phyloP scores from a whole-genome alignment of 2,329 filamentous ascomycete species.

The Neonectria punicea region DNA sequence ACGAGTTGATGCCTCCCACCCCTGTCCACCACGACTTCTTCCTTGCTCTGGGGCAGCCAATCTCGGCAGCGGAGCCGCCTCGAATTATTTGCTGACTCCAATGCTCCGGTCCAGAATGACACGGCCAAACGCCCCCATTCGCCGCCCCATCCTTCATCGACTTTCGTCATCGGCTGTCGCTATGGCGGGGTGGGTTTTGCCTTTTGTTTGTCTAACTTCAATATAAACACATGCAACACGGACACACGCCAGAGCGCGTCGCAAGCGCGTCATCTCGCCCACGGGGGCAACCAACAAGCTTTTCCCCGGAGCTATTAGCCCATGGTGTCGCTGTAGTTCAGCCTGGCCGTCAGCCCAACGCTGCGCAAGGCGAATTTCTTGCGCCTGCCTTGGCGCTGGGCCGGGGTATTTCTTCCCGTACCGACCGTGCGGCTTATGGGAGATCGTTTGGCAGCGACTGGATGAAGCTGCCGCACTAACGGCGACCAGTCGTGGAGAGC shows the following conservation, averaged over 20 bases:
- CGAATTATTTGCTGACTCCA: slow-evolving; percentile 27
- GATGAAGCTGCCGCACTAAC: not conserved
- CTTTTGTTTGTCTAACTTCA: slow-evolving; percentile 7
- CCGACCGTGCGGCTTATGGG: slow-evolving; percentile 26
- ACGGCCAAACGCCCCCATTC: slow-evolving; percentile 14
- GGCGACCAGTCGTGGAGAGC: not conserved
- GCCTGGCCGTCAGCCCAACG: not conserved
- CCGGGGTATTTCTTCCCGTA: slow-evolving; percentile 21
- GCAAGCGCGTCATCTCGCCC: slow-evolving; percentile 3
- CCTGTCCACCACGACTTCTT: not conserved
- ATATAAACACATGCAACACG: slow-evolving; percentile 1
- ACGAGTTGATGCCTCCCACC: slow-evolving; percentile 14
- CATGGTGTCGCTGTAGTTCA: slow-evolving; percentile 8
- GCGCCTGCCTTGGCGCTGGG: not conserved
- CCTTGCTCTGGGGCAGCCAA: slow-evolving; percentile 25
- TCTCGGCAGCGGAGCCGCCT: slow-evolving; percentile 34
- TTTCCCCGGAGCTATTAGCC: slow-evolving; percentile 4
- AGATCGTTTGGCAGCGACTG: slow-evolving; percentile 1
- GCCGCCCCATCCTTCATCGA: slow-evolving; percentile 16
- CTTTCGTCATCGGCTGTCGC: slow-evolving; percentile 33
- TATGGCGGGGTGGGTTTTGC: slow-evolving; percentile 1
- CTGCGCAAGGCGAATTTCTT: not conserved
- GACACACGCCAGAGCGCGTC: not conserved
- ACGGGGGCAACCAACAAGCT: not conserved
- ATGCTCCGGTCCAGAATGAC: slow-evolving; percentile 30